Percentiles rank a stretch among this genome's conserved stretches.
Evolutionary conservation across 108 stramenopile genomes (phyloP).

Genomic region (Discostella stelligeroides): DNA sequence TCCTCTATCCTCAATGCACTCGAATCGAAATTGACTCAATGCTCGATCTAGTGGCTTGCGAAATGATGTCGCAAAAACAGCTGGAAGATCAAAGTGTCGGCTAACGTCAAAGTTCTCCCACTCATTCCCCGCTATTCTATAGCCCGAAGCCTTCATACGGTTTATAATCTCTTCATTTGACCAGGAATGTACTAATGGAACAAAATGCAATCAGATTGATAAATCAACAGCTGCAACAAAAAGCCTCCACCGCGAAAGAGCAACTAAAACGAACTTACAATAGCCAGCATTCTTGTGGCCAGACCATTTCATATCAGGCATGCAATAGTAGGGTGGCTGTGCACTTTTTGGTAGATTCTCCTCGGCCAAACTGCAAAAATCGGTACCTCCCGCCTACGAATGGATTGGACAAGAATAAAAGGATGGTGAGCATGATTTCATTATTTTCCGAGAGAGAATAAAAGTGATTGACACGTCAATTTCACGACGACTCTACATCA

Average conservation of each 20-base stretch:
- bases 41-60: slow-evolving; percentile 80
- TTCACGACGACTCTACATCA: background rate
- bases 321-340: slow-evolving; percentile 69
- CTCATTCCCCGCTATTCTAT: slow-evolving; percentile 79
- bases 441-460: background rate
- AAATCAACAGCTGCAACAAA: background rate
- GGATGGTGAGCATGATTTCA: background rate
- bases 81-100: slow-evolving; percentile 73
- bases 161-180: slow-evolving; percentile 62
- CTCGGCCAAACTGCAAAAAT: slow-evolving; percentile 79
- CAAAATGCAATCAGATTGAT: background rate
- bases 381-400: slow-evolving; percentile 60
- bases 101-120: slow-evolving; percentile 74
- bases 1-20: slow-evolving; percentile 83
- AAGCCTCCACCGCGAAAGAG: background rate
- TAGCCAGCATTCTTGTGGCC: slow-evolving; percentile 64
- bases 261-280: background rate
- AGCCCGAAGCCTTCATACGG: slow-evolving; percentile 47
- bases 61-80: slow-evolving; percentile 81
- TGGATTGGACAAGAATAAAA: background rate
- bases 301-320: slow-evolving; percentile 71
- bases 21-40: slow-evolving; percentile 85
- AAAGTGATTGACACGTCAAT: background rate
- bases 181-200: slow-evolving; percentile 39
- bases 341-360: slow-evolving; percentile 61